These are phyloP conservation scores for Solanum appendiculatum DNA, from an alignment of 257 asterid species.

Conservation along the genomic window DNA sequence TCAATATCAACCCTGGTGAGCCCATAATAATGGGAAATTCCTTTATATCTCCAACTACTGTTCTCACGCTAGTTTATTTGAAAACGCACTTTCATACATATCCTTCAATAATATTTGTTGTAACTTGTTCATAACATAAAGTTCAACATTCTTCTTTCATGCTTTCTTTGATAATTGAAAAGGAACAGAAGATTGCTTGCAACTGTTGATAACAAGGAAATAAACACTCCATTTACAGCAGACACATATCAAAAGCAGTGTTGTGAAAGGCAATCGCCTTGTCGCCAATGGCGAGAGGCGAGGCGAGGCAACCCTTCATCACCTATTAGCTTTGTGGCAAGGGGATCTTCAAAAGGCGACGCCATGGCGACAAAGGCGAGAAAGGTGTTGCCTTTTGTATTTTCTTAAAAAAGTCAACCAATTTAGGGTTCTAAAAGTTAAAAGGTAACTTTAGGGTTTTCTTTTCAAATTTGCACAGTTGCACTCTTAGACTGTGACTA, in stretches of 20 bases:
- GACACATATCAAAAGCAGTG: not conserved
- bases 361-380: too few relatives aligned
- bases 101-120: not conserved
- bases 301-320: too few relatives aligned
- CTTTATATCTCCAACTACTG: not conserved
- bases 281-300: too few relatives aligned
- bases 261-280: too few relatives aligned
- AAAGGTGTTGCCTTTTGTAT: too few relatives aligned
- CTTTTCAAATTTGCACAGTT: too few relatives aligned
- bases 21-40: not conserved
- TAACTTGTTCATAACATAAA: not conserved
- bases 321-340: too few relatives aligned
- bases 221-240: not conserved
- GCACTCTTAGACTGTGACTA: too few relatives aligned
- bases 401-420: too few relatives aligned
- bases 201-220: not conserved
- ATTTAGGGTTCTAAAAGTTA: too few relatives aligned
- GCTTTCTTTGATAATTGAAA: not conserved
- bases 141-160: not conserved
- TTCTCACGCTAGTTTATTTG: not conserved
- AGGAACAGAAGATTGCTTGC: not conserved
- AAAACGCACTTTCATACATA: not conserved
- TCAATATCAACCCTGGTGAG: not conserved
- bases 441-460: too few relatives aligned
- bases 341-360: too few relatives aligned